Evolutionary conservation across 2,329 filamentous ascomycete species (phyloP), one percentile per base, ranked within the genome.

Genomic region (Neonectria ditissima): DNA sequence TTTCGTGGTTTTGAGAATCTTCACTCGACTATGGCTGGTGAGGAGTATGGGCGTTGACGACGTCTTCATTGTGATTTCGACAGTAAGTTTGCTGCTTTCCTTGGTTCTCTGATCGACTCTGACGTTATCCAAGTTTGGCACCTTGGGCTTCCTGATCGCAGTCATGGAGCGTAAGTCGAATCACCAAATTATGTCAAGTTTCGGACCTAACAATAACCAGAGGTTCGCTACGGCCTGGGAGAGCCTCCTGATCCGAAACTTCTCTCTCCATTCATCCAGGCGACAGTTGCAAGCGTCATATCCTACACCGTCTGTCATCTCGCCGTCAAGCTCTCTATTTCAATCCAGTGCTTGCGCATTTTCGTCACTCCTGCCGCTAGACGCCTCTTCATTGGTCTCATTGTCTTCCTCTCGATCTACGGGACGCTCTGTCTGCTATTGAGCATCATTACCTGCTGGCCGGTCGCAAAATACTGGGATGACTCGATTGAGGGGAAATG

Each of bases 271-370:
- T 74, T 74, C 50, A 65, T 74, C 14, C 63, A 63, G n/a, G 61
- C 71, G 9, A 68, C 68, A 14, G 64, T 65, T 53, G 69, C 65
- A 14, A 74, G 68, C 22, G 65, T 75, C 55, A 55, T 72, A 8
- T 52, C 63, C 26, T 75, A 76, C 65, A 74, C 63, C 54, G 50
- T 71, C 48, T 66, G 68, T 20, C 72, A 74, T 47, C 50, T 73
- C 10, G 47, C 64, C 30, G 64, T 75, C 59, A 76, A 76, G 55
- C 67, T 76, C 48, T 75, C 73, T 37, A 73, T 76, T 53, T 53
- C 72, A 10, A 65, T 73, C 24, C 73, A 75, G 56, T 76, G 72
- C 64, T 61, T 62, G 47, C 73, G 73, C 45, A 73, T 76, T 56
- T 75, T 76, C 54, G 62, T 44, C 18, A 54, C 59, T 2, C 63